A percentile compares a stretch with the other conserved stretches of the same genome.
Conservation (phyloP, 2,329 filamentous ascomycete genomes). For the Uncinocarpus reesii region DNA sequence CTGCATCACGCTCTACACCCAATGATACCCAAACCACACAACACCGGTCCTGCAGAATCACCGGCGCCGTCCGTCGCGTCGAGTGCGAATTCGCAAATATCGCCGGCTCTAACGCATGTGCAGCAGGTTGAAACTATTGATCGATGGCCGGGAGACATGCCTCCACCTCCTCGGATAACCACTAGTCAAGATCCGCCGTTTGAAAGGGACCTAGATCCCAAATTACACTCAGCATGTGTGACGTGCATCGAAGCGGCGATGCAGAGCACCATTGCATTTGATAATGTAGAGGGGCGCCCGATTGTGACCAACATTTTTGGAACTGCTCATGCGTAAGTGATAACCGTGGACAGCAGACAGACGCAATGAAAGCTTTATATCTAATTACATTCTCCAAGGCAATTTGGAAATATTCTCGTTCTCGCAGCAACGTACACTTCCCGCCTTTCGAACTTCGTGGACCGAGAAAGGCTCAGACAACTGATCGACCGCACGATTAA, state of each 20-base stretch:
- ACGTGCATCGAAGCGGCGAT: slow-evolving; percentile 64
- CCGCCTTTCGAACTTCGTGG: slow-evolving; percentile 50
- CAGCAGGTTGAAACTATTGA: slow-evolving; percentile 25
- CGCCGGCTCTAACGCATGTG: slow-evolving; percentile 27
- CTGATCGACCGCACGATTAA: slow-evolving; percentile 64
- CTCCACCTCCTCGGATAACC: slow-evolving; percentile 23
- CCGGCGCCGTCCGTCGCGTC: slow-evolving; percentile 24
- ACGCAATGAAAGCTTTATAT: too few species aligned
- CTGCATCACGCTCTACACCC: slow-evolving; percentile 50
- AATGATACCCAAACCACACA: slow-evolving; percentile 23
- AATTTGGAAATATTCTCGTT: slow-evolving; percentile 95
- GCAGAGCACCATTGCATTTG: slow-evolving; percentile 75
- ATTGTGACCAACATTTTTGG: slow-evolving; percentile 95
- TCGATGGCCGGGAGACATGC: slow-evolving; percentile 28
- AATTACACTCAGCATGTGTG: slow-evolving; percentile 47
- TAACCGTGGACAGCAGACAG: too few species aligned
- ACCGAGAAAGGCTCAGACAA: slow-evolving; percentile 44
- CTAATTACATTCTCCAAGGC: too few species aligned
- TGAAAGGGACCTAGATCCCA: slow-evolving; percentile 33
- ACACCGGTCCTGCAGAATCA: slow-evolving; percentile 23
- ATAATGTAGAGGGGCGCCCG: slow-evolving; percentile 51
- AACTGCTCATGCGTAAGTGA: slow-evolving; percentile 83
- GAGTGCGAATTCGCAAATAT: slow-evolving; percentile 27
- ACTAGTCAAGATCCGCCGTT: slow-evolving; percentile 13
- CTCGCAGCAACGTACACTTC: slow-evolving; percentile 71